Percentiles rank a stretch among this genome's conserved stretches.
Conservation (phyloP, 2,329 filamentous ascomycete species). For the Nectriaceae sp. region DNA sequence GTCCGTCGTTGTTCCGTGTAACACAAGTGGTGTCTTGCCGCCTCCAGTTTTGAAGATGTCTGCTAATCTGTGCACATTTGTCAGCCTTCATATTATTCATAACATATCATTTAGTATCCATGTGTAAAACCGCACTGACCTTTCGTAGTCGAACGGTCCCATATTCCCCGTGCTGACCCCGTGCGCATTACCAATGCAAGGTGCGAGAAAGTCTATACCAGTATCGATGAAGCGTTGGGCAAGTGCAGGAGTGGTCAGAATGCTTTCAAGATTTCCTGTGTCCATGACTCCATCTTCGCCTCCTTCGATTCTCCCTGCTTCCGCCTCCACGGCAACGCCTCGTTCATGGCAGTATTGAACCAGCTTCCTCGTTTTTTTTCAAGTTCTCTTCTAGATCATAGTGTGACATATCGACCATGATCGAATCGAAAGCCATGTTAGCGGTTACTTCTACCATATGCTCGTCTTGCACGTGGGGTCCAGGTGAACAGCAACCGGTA, state of each 20-base stretch:
- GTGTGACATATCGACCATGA: conserved; percentile 79
- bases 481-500: conserved; percentile 65
- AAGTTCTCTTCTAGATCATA: conserved; percentile 71
- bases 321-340: conserved; percentile 6
- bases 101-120: conserved; percentile 15
- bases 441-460: conserved; percentile 56
- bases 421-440: conserved; percentile 63
- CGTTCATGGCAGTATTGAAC: conserved; percentile 4
- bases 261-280: conserved; percentile 44
- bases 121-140: no score
- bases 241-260: conserved; percentile 67
- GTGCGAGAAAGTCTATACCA: conserved; percentile 74
- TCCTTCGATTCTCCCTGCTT: conserved; percentile 32
- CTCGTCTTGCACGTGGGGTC: conserved; percentile 64
- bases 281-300: conserved; percentile 70
- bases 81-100: conserved; percentile 16
- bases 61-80: conserved; percentile 40
- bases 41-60: conserved; percentile 29
- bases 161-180: conserved; percentile 66
- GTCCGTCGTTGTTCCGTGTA: conserved; percentile 53
- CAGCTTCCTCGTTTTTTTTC: conserved; percentile 3
- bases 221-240: conserved; percentile 68
- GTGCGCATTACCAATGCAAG: conserved; percentile 76
- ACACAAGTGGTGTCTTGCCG: conserved; percentile 50
- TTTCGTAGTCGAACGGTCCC: conserved; percentile 57